Evolutionary conservation across 352 stramenopile species (phyloP).

Genomic region (Pythium inflatum): DNA sequence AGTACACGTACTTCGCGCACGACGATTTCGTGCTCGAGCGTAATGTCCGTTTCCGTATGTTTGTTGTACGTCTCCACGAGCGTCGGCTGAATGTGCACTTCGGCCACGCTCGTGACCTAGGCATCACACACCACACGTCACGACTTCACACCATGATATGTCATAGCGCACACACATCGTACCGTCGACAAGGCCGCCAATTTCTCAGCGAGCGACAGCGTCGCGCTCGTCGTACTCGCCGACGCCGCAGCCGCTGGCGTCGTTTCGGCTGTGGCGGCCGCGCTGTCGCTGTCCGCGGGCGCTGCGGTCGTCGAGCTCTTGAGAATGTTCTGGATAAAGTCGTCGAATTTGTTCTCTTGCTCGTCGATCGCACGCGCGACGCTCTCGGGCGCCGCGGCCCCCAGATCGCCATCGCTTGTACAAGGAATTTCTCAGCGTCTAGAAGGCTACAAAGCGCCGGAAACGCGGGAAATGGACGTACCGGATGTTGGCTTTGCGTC

Average conservation of each 20-base stretch:
- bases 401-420: conserved; percentile 47
- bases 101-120: conserved; percentile 70
- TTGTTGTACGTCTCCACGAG: conserved; percentile 87
- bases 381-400: conserved; percentile 41
- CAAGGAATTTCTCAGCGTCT: not conserved
- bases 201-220: conserved; percentile 77
- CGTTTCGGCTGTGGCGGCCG: not conserved
- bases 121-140: too few species aligned
- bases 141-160: too few species aligned
- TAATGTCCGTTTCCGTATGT: conserved; percentile 83
- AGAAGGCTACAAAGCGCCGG: not conserved
- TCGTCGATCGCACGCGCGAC: conserved; percentile 66
- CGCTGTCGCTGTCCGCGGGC: conserved; percentile 3
- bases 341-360: conserved; percentile 59
- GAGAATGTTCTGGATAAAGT: conserved; percentile 88
- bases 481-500: conserved; percentile 79
- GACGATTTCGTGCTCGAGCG: conserved; percentile 77
- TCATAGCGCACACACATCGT: conserved; percentile 9
- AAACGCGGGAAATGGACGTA: conserved; percentile 29
- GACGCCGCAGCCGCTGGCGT: not conserved
- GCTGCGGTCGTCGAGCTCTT: conserved; percentile 47
- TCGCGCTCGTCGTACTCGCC: conserved; percentile 9
- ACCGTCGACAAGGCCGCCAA: conserved; percentile 76
- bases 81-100: conserved; percentile 82
- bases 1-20: conserved; percentile 43